A percentile compares a stretch with the other conserved stretches of the same genome.
Evolutionary conservation across 257 asterid species (phyloP).

Genomic region (Osmanthus fragrans): DNA sequence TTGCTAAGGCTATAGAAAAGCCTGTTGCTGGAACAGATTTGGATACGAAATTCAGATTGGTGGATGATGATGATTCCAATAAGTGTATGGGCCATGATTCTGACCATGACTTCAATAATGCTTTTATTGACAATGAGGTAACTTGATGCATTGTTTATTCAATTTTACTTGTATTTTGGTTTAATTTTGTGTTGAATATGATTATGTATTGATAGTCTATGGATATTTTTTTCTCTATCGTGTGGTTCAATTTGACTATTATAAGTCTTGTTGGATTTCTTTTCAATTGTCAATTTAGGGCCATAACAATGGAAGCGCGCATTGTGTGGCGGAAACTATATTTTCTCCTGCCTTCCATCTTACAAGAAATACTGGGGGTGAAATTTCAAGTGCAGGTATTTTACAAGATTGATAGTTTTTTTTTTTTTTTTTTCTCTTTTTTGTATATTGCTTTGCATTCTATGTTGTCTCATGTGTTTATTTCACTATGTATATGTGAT

Average conservation of each 20-base stretch:
- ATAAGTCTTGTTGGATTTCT: constrained; percentile 10
- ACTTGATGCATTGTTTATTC: constrained; percentile 13
- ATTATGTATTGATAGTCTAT: background rate
- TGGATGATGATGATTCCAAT: constrained; percentile 44
- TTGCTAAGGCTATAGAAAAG: constrained; percentile 46
- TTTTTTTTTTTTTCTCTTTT: background rate
- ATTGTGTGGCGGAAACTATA: constrained; percentile 60
- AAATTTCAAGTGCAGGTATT: constrained; percentile 62
- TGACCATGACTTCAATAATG: constrained; percentile 32
- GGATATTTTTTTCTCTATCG: background rate
- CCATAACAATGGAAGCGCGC: constrained; percentile 39
- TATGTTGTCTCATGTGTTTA: background rate
- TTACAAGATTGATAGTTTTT: constrained; percentile 3
- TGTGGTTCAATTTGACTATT: constrained; percentile 5
- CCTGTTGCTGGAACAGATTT: constrained; percentile 54
- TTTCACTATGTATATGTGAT: constrained; percentile 4
- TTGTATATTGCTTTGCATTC: constrained; percentile 2
- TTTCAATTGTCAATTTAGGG: constrained; percentile 38
- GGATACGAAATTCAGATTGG: constrained; percentile 59
- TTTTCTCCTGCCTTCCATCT: constrained; percentile 87
- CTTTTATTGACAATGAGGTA: constrained; percentile 49
- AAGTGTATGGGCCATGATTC: constrained; percentile 41
- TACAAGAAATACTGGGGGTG: constrained; percentile 57
- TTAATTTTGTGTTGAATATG: constrained; percentile 12
- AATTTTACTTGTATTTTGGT: constrained; percentile 4